Evolutionary conservation across 140 eudicot species (phyloP), one percentile per base, ranked within the genome.

Genomic region (Senecio squalidus): DNA sequence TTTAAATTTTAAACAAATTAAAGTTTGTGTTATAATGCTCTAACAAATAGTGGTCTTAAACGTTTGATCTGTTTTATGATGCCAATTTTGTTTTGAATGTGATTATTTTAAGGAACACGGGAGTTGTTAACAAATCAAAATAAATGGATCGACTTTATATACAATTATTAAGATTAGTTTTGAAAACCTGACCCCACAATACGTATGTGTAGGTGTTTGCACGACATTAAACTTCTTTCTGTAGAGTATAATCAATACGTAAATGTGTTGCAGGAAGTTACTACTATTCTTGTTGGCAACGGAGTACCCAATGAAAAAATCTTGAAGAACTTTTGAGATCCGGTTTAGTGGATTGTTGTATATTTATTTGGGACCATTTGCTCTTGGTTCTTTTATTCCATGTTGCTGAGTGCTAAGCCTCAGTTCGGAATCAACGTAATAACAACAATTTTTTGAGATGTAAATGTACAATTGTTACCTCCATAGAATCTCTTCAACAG

Each of bases 201-300:
- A n/a, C n/a, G n/a, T n/a, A n/a, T n/a, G n/a, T n/a, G n/a, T n/a
- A n/a, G n/a, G n/a, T n/a, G n/a, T n/a, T n/a, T n/a, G n/a, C n/a
- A n/a, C n/a, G n/a, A n/a, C n/a, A n/a, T n/a, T n/a, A n/a, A n/a
- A n/a, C n/a, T n/a, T 9, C 14, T 36, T 36, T 36, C 7, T 36
- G 41, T n/a, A 8, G 2, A 36, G 33, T 51, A 4, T n/a, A 34
- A 29, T 36, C 26, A 51, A 9, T 14, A 27, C 17, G 17, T 22
- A 9, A 61, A 66, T 48, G 67, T 56, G 55, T 75, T 78, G 81
- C 89, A 90, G 97, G 97, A 90, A 49, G 84, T 90, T 26, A 85
- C 85, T 50, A 82, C 94, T 49, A 64, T 81, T 58, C 84, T 90
- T 51, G 83, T 78, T 17, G 81, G 82, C 27, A 79, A 83, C 50